Conservation (phyloP, 169 alveolate genomes). For the Plasmodium vinckei region DNA sequence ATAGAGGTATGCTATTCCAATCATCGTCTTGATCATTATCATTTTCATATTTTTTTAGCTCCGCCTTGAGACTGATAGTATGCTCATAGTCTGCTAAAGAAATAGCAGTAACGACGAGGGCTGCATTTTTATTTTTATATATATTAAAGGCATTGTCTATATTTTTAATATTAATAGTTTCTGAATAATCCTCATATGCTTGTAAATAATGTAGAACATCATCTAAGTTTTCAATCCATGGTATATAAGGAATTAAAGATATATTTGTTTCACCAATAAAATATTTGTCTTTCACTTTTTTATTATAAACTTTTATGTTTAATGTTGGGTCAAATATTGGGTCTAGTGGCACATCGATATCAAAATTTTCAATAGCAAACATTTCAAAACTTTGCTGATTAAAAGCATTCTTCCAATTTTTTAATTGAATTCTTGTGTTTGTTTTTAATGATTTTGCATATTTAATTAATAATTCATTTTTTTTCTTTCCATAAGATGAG, state of each 20-base stretch:
- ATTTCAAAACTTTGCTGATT: constrained; percentile 88
- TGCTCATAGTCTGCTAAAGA: constrained; percentile 62
- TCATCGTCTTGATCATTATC: constrained; percentile 27
- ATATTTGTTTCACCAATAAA: constrained; percentile 86
- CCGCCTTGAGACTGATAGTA: constrained; percentile 44
- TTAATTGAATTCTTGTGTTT: constrained; percentile 79
- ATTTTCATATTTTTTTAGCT: constrained; percentile 13
- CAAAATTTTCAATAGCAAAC: constrained; percentile 83
- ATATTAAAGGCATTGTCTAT: constrained; percentile 75
- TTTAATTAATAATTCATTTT: constrained; percentile 76
- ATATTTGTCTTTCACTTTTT: constrained; percentile 80
- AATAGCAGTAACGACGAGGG: constrained; percentile 60
- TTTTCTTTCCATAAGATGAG: constrained; percentile 72
- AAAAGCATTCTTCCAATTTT: constrained; percentile 84
- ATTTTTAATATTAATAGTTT: constrained; percentile 80
- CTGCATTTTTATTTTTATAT: constrained; percentile 70
- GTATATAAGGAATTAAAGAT: constrained; percentile 84
- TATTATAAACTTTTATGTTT: constrained; percentile 85
- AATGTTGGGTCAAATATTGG: constrained; percentile 91
- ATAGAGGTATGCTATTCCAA: constrained; percentile 47
- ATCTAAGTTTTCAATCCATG: constrained; percentile 86
- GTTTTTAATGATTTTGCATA: constrained; percentile 77
- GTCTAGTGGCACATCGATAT: constrained; percentile 88
- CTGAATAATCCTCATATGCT: constrained; percentile 86
- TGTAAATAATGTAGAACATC: constrained; percentile 81